These are phyloP conservation scores for Salpingoeca rosetta DNA, from an alignment of 78 protist genomes.

Conservation along the genomic window DNA sequence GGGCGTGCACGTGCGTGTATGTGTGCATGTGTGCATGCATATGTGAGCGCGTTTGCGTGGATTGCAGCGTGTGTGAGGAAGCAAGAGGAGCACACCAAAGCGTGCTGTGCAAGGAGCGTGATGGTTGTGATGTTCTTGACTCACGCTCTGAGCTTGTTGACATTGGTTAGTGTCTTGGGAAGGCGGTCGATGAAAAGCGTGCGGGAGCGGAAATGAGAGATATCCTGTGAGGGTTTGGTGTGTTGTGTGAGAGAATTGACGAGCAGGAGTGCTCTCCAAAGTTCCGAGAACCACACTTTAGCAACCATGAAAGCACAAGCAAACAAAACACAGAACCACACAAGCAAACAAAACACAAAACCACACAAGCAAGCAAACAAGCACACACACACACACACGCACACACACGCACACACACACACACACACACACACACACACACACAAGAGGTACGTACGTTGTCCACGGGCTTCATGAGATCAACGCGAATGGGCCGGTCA, in stretches of 20 bases:
- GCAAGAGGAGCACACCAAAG: neutral
- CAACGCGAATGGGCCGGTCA: neutral
- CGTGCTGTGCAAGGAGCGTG: neutral
- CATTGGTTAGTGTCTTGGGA: neutral
- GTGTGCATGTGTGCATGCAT: too few relatives aligned
- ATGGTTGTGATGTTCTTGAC: neutral
- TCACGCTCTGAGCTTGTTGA: neutral
- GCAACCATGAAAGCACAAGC: too few relatives aligned
- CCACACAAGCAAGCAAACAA: too few relatives aligned
- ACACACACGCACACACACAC: too few relatives aligned
- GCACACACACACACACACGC: too few relatives aligned
- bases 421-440: too few relatives aligned
- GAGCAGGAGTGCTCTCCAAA: neutral
- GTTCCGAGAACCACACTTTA: too few relatives aligned
- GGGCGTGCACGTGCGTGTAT: too few relatives aligned
- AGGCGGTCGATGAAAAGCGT: neutral
- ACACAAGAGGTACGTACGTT: neutral
- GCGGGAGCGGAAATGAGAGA: neutral
- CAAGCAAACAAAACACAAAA: too few relatives aligned
- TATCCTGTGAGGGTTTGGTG: neutral
- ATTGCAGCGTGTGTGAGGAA: neutral
- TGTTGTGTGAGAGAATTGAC: neutral
- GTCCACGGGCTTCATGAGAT: neutral
- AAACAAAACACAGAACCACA: too few relatives aligned
- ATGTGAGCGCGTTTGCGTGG: neutral